Evolutionary conservation across 2,329 filamentous ascomycete genomes (phyloP).

Genomic region (Dactylellina leptospora): DNA sequence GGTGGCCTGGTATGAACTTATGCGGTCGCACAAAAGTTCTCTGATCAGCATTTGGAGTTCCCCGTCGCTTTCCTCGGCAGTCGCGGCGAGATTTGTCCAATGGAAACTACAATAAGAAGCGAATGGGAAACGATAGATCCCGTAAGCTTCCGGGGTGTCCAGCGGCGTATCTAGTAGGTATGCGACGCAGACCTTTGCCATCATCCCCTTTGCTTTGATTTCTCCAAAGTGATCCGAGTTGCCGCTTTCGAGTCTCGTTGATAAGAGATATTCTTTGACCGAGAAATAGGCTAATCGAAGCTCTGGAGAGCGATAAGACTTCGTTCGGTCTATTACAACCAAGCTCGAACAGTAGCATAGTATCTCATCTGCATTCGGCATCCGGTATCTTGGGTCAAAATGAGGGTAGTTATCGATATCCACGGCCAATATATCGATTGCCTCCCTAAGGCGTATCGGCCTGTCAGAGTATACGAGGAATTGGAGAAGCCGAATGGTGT

Average conservation of each 20-base stretch:
- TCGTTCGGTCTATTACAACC: slow-evolving; percentile 44
- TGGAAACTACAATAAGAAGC: slow-evolving; percentile 55
- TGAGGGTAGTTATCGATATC: slow-evolving; percentile 3
- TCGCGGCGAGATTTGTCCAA: slow-evolving; percentile 54
- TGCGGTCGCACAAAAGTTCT: not conserved
- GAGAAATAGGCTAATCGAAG: slow-evolving; percentile 32
- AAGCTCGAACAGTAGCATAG: slow-evolving; percentile 2
- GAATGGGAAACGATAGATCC: slow-evolving; percentile 44
- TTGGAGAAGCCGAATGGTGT: slow-evolving; percentile 57
- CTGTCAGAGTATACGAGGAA: slow-evolving; percentile 57
- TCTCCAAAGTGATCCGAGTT: too few species aligned
- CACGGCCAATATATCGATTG: slow-evolving; percentile 1
- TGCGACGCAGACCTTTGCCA: slow-evolving; percentile 55
- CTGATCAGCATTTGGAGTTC: slow-evolving; percentile 6
- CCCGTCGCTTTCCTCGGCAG: slow-evolving; percentile 39
- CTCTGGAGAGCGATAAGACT: not conserved
- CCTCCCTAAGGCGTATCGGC: slow-evolving; percentile 53
- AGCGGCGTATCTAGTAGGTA: slow-evolving; percentile 57
- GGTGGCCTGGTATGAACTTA: not conserved
- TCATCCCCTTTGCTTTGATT: slow-evolving; percentile 40
- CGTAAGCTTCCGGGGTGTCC: slow-evolving; percentile 2
- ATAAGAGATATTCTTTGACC: slow-evolving; percentile 15
- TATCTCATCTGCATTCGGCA: slow-evolving; percentile 54
- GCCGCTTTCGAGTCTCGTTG: not conserved
- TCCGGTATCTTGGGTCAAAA: slow-evolving; percentile 37